A percentile compares a stretch with the other conserved stretches of the same genome.
phyloP scores from a whole-genome alignment of 2,329 filamentous ascomycete genomes.

The Aspergillus amoenus region DNA sequence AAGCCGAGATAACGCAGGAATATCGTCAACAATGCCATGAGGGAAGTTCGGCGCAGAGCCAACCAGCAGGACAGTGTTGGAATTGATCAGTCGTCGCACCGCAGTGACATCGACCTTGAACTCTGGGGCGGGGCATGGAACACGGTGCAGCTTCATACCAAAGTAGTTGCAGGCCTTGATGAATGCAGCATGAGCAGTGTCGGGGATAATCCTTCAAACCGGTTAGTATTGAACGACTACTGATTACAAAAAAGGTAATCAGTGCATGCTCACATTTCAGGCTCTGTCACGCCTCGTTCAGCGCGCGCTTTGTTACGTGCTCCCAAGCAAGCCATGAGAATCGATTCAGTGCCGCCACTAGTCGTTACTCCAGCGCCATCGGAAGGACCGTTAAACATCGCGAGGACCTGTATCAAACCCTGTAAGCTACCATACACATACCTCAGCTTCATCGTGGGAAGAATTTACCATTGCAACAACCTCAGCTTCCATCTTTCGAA shows the following conservation, averaged over 20 bases:
- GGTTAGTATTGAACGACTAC: conserved; percentile 18
- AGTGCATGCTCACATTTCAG: conserved; percentile 72
- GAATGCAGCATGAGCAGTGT: conserved; percentile 94
- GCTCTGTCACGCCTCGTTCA: conserved; percentile 85
- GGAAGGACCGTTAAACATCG: conserved; percentile 85
- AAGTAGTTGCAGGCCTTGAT: conserved; percentile 94
- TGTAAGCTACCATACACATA: conserved; percentile 2
- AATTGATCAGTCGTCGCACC: conserved; percentile 83
- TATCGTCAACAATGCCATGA: conserved; percentile 97
- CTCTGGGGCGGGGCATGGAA: conserved; percentile 77
- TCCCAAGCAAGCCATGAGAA: conserved; percentile 89
- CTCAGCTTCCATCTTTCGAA: conserved; percentile 99
- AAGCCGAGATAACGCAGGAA: conserved; percentile 77
- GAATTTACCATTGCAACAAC: conserved; percentile 85
- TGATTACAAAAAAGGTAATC: not conserved
- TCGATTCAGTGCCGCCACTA: conserved; percentile 91
- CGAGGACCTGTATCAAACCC: conserved; percentile 54
- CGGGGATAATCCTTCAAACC: conserved; percentile 73
- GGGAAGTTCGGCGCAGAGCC: conserved; percentile 97
- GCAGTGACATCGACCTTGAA: conserved; percentile 81
- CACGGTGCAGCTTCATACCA: conserved; percentile 89
- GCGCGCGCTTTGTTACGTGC: conserved; percentile 84
- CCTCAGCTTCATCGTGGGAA: not conserved
- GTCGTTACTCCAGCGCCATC: conserved; percentile 85
- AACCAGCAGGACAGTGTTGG: conserved; percentile 90